phyloP scores from a whole-genome alignment of 768 basidiomycete species.

The Boletus fagicola region DNA sequence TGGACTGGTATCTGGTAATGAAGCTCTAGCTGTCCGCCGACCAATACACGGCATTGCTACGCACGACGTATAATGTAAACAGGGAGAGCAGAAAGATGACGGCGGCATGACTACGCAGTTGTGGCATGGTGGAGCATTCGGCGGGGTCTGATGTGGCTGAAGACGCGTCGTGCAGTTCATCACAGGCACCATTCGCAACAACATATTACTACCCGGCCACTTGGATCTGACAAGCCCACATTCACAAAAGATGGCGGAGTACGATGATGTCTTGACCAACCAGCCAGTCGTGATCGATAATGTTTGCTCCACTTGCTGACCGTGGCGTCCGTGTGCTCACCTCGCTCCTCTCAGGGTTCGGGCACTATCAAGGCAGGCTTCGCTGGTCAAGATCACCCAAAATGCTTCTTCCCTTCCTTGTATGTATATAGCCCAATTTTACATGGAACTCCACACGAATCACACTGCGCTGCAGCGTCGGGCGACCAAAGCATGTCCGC shows the following conservation, averaged over 20 bases:
- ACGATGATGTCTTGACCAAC: constrained; percentile 93
- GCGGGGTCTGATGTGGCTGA: constrained; percentile 17
- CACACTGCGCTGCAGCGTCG: constrained; percentile 58
- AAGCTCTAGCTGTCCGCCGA: constrained; percentile 12
- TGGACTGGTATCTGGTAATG: constrained; percentile 37
- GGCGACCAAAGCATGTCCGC: constrained; percentile 94
- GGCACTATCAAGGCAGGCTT: constrained; percentile 99
- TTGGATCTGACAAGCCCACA: constrained; percentile 8
- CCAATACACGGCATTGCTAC: constrained; percentile 16
- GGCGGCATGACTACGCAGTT: constrained; percentile 8
- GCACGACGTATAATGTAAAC: constrained; percentile 23
- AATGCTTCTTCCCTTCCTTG: constrained; percentile 99
- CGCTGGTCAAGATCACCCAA: constrained; percentile 97
- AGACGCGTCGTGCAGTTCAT: constrained; percentile 3
- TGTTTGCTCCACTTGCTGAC: constrained; percentile 46
- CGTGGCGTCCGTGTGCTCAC: constrained; percentile 27
- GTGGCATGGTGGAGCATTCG: constrained; percentile 19
- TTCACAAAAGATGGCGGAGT: constrained; percentile 65
- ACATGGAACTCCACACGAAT: constrained; percentile 23
- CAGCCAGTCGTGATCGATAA: constrained; percentile 99
- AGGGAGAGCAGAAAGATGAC: constrained; percentile 20
- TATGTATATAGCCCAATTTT: constrained; percentile 50
- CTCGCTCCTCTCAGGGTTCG: constrained; percentile 67
- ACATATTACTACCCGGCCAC: constrained; percentile 2
- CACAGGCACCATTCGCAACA: constrained; percentile 1